Evolutionary conservation across 768 basidiomycete genomes (phyloP), one percentile per base, ranked within the genome.

Genomic region (Coprinopsis cinerea): DNA sequence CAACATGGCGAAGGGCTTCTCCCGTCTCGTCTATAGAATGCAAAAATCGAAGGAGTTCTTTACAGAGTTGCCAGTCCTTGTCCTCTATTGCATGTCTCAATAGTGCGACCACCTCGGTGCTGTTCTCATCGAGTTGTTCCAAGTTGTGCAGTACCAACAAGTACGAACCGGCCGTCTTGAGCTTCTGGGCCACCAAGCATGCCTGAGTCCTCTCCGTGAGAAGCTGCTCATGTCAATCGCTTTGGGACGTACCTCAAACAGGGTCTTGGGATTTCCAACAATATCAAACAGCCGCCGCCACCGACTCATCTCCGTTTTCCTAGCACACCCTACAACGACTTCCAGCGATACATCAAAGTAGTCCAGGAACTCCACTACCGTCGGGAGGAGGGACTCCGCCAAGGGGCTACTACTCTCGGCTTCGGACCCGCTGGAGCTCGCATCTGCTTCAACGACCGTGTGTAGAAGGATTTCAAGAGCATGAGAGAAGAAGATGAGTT

Each of bases 401-500:
- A 61, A 53, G n/a, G 41, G 9, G 41, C 17, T 25, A 10, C 22
- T 11, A 10, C 5, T 24, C 9, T 43, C 41, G 11, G 4, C 27
- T 7, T 45, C 44, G n/a, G 28, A 22, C 42, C 58, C 60, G 34
- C 59, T 63, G 24, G 65, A 67, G 35, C 52, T 53, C 1, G 77
- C 73, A 58, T 96, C 92, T 3, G 88, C 85, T 66, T 99, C 96
- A 1, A 94, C 82, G 2, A 96, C 91, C 3, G 82, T 88, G 61
- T 98, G 92, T 0, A 99, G 78, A 15, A 98, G 82, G 40, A 99
- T 88, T 67, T 99, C 96, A 39, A 99, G 75, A 2, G 90, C 84
- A 62, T 98, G 95, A 0, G 90, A 79, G 60, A 98, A 98, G 68
- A 86, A 99, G 6, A 96, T 85, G 26, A 98, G 81, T 46, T 81